Evolutionary conservation across 352 stramenopile species (phyloP).

Genomic region (Phytophthora foliorum): DNA sequence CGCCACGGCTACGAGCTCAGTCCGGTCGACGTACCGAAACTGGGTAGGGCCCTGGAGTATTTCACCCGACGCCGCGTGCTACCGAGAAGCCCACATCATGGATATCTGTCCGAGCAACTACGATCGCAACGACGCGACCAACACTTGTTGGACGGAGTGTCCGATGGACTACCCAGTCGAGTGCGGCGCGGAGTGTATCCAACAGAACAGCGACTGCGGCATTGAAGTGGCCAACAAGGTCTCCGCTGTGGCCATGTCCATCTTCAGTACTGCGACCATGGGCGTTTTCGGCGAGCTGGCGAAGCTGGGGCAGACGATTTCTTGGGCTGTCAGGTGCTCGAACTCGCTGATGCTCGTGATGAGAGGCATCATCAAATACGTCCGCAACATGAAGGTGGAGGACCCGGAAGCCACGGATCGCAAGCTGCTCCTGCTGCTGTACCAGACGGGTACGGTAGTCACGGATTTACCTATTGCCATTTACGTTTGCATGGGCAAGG

Average conservation of each 20-base stretch:
- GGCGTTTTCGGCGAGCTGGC: slow-evolving; percentile 51
- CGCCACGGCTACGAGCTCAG: slow-evolving; percentile 30
- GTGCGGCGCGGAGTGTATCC: slow-evolving; percentile 65
- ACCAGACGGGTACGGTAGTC: slow-evolving; percentile 38
- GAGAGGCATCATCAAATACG: slow-evolving; percentile 41
- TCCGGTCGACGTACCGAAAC: slow-evolving; percentile 38
- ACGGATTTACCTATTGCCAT: slow-evolving; percentile 44
- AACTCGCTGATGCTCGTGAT: slow-evolving; percentile 39
- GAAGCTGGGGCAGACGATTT: slow-evolving; percentile 35
- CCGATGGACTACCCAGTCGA: slow-evolving; percentile 64
- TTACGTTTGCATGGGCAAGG: slow-evolving; percentile 36
- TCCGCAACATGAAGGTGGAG: slow-evolving; percentile 35
- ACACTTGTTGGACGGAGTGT: slow-evolving; percentile 69
- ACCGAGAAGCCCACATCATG: slow-evolving; percentile 46
- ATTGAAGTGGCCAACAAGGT: slow-evolving; percentile 58
- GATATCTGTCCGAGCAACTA: slow-evolving; percentile 50
- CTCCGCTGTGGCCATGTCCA: slow-evolving; percentile 46
- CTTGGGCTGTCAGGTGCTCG: slow-evolving; percentile 32
- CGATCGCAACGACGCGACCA: slow-evolving; percentile 52
- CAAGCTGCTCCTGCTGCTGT: slow-evolving; percentile 34
- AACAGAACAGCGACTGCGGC: slow-evolving; percentile 51
- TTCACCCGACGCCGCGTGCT: slow-evolving; percentile 32
- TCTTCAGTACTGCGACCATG: slow-evolving; percentile 46
- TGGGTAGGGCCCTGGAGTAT: slow-evolving; percentile 54
- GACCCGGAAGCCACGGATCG: slow-evolving; percentile 29